Base-by-base conservation (phyloP, 345 rosid genomes). In the Lepidium africanum region DNA sequence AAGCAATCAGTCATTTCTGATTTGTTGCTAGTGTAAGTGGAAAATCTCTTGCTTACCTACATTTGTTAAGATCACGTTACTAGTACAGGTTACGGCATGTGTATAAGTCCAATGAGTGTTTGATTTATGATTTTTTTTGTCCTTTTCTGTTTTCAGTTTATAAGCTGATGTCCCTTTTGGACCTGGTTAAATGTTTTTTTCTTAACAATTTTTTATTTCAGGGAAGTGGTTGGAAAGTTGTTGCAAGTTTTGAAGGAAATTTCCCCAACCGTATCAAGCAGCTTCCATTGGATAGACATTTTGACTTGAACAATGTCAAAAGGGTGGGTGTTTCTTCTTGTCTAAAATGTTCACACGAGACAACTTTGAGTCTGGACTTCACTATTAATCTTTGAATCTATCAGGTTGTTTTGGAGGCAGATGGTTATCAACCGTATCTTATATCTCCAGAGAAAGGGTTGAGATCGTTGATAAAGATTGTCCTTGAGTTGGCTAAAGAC, bases 181-280 rank as follows among this genome's bases (percentile, higher is more conserved):
- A 53, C 19, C 69, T 54, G n/a, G 69, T 23, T 37, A 16, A 59
- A 25, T 30, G 25, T 25, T 27, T 50, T 35, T 55, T 39, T 45
- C 10, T 59, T 53, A 60, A 71, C 54, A 53, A 21, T 19, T 9
- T 10, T 6, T 33, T 36, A 13, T 52, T 65, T 74, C 81, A 95
- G 99, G 99, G 99, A 73, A 86, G 83, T 81, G 99, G 99, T 68
- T 95, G 96, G 97, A 95, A 91, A 79, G 82, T 95, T 80, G 99
- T 95, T 76, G 90, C 96, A 27, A 87, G 96, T 79, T 95, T 95
- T 76, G 99, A 95, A 80, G 99, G 97, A 9, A 91, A 77, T 80
- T 25, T 25, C 27, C 27, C 27, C 27, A 25, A 25, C 27, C 27
- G 27, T 25, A 25, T 25, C 27, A 25, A 95, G 87, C 93, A 91